Base-by-base conservation (phyloP, 2,329 filamentous ascomycete species). In the Diaporthe velutina region DNA sequence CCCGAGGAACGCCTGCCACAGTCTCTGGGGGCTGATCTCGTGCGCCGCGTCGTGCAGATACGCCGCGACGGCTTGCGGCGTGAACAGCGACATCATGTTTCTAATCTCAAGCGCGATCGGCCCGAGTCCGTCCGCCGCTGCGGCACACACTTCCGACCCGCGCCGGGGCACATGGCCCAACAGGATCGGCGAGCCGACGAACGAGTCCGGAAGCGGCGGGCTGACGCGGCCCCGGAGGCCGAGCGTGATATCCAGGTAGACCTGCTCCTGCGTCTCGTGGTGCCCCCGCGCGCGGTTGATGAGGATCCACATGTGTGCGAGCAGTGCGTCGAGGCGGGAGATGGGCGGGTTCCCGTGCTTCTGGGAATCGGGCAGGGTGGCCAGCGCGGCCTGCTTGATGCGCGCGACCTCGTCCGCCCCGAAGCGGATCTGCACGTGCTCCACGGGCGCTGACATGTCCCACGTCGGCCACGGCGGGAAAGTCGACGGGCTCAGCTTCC, bases 1-100 rank as follows among this genome's bases (percentile, higher is more conserved):
- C 0, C 87, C 87, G 9, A 87, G 73, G 71, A 88, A 88, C 0
- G 78, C 84, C 74, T 86, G 83, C 87, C 87, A 89, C 22, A 88
- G 75, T 8, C 87, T 81, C 79, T 88, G 86, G 0, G 87, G 86
- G 15, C 82, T 83, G 15, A 82, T 76, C 77, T 88, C 86, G 72
- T 84, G 80, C 3, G 85, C 84, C 13, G 82, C 81, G 66, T 86
- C 84, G 72, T 88, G 84, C 3, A 89, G 77, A 45, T 84, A 79
- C 4, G 84, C 83, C 0, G 80, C 82, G 3, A 89, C 78, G 0
- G 82, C 81, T 6, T 81, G 80, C 0, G 82, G 80, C 0, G 82
- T 84, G 74, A 87, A 87, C 1, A 33, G 77, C 5, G 77, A 71
- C 58, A 88, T 77, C 10, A 80, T 84, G 1, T 76, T 25, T 3